These are phyloP conservation scores for Porpolomopsis calyptriformis DNA, from an alignment of 768 basidiomycete species.

Conservation along the genomic window DNA sequence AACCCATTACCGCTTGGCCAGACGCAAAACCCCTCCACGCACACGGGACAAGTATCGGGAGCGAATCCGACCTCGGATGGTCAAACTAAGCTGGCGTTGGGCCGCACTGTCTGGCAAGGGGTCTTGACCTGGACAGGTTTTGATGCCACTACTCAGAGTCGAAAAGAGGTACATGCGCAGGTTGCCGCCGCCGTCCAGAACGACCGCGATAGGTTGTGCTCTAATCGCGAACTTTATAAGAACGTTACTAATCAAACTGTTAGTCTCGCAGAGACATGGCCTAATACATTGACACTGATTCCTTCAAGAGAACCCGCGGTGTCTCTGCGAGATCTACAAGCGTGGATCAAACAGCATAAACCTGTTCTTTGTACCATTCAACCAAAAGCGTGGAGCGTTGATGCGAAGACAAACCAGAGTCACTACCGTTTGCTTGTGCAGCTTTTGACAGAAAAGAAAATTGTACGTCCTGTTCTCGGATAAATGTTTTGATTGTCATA, in stretches of 20 bases:
- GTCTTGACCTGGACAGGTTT: conserved; percentile 34
- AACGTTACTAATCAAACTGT: not conserved
- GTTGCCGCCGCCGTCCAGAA: conserved; percentile 24
- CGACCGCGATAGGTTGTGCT: conserved; percentile 21
- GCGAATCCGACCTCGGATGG: conserved; percentile 13
- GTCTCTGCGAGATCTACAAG: conserved; percentile 27
- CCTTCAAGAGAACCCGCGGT: conserved; percentile 33
- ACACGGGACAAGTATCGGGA: not conserved
- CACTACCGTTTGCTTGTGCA: conserved; percentile 32
- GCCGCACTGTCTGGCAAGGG: conserved; percentile 36
- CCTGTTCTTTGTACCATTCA: conserved; percentile 34
- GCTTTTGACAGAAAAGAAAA: conserved; percentile 31
- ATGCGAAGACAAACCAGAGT: conserved; percentile 31
- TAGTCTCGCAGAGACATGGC: conserved; percentile 49
- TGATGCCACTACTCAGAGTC: conserved; percentile 21
- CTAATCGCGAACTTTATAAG: not conserved
- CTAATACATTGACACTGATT: conserved; percentile 29
- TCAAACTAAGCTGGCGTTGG: conserved; percentile 4
- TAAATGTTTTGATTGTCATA: not conserved
- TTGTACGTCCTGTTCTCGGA: conserved; percentile 28
- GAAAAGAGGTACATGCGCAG: conserved; percentile 34
- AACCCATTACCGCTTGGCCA: conserved; percentile 7
- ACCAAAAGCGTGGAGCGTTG: conserved; percentile 19
- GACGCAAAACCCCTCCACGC: conserved; percentile 3
- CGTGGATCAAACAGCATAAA: conserved; percentile 37